Conservation (phyloP, 148 eudicot genomes). For the Heliamphora exappendiculata region DNA sequence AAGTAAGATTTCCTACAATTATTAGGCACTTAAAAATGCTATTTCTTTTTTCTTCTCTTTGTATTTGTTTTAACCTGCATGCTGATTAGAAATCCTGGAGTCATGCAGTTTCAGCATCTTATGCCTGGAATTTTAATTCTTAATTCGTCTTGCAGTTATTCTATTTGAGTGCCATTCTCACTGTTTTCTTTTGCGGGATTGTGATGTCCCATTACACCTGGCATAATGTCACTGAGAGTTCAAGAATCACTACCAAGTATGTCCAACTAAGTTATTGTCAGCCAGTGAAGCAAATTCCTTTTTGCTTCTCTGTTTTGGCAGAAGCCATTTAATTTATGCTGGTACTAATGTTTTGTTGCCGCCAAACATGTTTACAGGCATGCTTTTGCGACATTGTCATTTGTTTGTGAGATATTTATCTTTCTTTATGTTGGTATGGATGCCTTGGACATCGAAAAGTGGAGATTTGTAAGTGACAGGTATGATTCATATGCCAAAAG, state of each 20-base stretch:
- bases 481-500: slow-evolving; percentile 7
- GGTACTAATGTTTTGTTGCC: not conserved
- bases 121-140: not conserved
- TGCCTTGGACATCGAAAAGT: slow-evolving; percentile 46
- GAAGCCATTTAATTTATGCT: not conserved
- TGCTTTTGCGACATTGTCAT: slow-evolving; percentile 42
- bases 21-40: not conserved
- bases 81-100: not conserved
- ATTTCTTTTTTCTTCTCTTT: not conserved
- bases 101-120: not conserved
- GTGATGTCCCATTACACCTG: slow-evolving; percentile 92
- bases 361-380: slow-evolving; percentile 30
- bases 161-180: slow-evolving; percentile 64
- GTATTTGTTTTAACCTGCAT: not conserved
- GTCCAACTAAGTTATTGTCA: not conserved
- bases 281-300: not conserved
- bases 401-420: slow-evolving; percentile 37
- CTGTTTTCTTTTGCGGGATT: slow-evolving; percentile 84
- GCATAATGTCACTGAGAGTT: slow-evolving; percentile 84
- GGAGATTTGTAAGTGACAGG: slow-evolving; percentile 34
- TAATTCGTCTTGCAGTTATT: slow-evolving; percentile 44
- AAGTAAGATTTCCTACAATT: slow-evolving; percentile 36
- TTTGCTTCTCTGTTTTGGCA: not conserved
- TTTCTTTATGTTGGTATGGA: slow-evolving; percentile 49
- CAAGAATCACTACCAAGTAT: slow-evolving; percentile 79